A percentile compares a stretch with the other conserved stretches of the same genome.
Conservation (phyloP, 805 yeast genomes). For the Isabelozyma heimii region DNA sequence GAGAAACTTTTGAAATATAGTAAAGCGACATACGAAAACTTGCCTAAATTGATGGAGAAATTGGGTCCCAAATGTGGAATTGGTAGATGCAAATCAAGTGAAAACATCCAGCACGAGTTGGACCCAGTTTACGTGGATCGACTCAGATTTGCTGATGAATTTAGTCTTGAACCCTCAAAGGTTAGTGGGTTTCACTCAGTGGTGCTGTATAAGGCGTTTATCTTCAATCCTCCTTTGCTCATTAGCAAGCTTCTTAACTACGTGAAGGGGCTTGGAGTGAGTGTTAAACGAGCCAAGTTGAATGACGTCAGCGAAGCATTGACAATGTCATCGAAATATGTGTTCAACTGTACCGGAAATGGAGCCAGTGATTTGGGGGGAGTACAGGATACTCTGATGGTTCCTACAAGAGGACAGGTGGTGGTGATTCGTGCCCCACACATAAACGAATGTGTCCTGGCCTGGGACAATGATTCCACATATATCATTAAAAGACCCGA, state of each 20-base stretch:
- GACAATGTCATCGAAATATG: constrained; percentile 2
- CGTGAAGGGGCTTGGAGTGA: constrained; percentile 12
- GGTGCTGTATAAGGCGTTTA: constrained; percentile 8
- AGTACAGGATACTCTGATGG: constrained; percentile 13
- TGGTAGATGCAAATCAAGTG: constrained; percentile 3
- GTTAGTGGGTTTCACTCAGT: neutral
- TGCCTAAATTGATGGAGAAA: constrained; percentile 2
- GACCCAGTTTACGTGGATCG: constrained; percentile 1
- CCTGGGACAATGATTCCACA: constrained; percentile 18
- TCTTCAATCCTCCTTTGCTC: constrained; percentile 19
- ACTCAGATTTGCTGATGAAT: constrained; percentile 3
- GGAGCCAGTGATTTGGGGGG: constrained; percentile 19
- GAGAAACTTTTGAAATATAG: constrained; percentile 2
- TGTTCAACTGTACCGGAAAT: constrained; percentile 25
- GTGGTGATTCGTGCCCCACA: constrained; percentile 25
- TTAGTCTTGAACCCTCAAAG: constrained; percentile 1
- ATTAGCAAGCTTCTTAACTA: constrained; percentile 9
- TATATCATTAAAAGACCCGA: constrained; percentile 23
- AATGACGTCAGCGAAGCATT: constrained; percentile 16
- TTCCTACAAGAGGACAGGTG: constrained; percentile 25
- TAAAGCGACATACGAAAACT: constrained; percentile 7
- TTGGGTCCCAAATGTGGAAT: constrained; percentile 3
- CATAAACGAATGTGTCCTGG: constrained; percentile 14
- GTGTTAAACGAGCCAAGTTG: constrained; percentile 3
- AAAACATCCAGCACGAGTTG: constrained; percentile 3